Conservation (phyloP, 805 yeast species). For the Teunomyces tritomae region DNA sequence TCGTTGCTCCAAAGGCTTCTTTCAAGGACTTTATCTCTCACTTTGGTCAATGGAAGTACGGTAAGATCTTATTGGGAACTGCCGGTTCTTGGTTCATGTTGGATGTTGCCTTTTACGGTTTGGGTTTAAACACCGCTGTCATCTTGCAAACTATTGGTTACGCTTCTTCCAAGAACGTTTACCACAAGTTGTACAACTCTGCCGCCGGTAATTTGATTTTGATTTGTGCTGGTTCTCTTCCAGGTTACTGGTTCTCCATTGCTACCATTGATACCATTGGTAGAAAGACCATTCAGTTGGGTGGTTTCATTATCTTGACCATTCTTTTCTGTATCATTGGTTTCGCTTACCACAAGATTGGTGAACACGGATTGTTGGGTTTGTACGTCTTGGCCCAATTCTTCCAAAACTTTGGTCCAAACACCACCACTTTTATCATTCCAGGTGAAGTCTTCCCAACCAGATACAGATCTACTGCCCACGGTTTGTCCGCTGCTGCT, state of each 20-base stretch:
- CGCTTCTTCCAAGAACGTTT: constrained; percentile 69
- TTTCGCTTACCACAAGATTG: constrained; percentile 72
- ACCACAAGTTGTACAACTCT: constrained; percentile 65
- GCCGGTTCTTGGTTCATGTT: constrained; percentile 90
- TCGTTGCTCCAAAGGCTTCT: constrained; percentile 78
- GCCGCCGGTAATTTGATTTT: constrained; percentile 92
- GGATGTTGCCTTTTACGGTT: constrained; percentile 89
- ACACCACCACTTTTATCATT: constrained; percentile 84
- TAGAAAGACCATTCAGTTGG: constrained; percentile 77
- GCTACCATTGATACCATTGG: constrained; percentile 80
- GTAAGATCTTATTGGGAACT: constrained; percentile 81
- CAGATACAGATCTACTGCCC: constrained; percentile 93
- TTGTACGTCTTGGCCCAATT: constrained; percentile 79
- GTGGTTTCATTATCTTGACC: constrained; percentile 73
- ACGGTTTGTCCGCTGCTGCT: constrained; percentile 88
- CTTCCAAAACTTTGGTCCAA: constrained; percentile 91
- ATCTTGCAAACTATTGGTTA: constrained; percentile 83
- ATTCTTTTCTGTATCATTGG: constrained; percentile 75
- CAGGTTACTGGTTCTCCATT: constrained; percentile 88
- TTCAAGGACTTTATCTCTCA: constrained; percentile 68
- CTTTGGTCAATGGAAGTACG: constrained; percentile 83
- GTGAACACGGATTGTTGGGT: constrained; percentile 67
- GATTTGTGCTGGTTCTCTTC: constrained; percentile 92
- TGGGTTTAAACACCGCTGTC: constrained; percentile 76
- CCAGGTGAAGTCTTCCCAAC: constrained; percentile 95